These are phyloP conservation scores for Venturia effusa DNA, from an alignment of 2,329 filamentous ascomycete genomes.

Conservation along the genomic window DNA sequence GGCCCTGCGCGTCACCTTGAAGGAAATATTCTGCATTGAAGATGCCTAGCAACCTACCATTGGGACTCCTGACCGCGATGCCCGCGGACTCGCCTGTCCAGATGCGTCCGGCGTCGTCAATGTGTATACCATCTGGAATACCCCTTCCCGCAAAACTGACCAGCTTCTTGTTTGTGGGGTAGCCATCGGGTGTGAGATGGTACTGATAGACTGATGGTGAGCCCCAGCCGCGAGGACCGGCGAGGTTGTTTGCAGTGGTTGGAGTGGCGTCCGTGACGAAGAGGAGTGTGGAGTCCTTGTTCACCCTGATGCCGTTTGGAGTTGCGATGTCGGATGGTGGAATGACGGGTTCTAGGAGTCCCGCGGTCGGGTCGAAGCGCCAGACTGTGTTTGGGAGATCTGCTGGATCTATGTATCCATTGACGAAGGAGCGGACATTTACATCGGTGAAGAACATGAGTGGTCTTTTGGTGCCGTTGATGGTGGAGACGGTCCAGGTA, in stretches of 20 bases:
- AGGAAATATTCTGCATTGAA: constrained; percentile 12
- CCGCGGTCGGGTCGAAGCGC: constrained; percentile 1
- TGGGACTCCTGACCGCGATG: constrained; percentile 14
- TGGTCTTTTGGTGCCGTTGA: constrained; percentile 6
- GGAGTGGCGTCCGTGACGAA: not conserved
- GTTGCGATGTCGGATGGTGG: not conserved
- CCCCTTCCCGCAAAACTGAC: constrained; percentile 12
- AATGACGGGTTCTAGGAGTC: constrained; percentile 7
- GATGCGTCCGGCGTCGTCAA: constrained; percentile 16
- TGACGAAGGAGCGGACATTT: not conserved
- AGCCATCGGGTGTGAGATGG: constrained; percentile 12
- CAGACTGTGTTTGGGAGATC: constrained; percentile 5
- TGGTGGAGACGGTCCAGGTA: constrained; percentile 4
- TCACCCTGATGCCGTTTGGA: constrained; percentile 3
- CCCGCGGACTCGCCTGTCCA: constrained; percentile 18
- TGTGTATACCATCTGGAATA: constrained; percentile 16
- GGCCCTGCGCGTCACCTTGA: not conserved
- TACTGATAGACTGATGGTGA: constrained; percentile 10
- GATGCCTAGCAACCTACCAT: constrained; percentile 15
- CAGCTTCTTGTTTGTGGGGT: constrained; percentile 9
- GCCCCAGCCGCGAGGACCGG: too few relatives aligned
- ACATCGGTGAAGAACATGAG: constrained; percentile 14
- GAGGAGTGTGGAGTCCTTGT: not conserved
- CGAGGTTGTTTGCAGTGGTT: not conserved
- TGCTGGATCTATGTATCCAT: not conserved